Evolutionary conservation across 2,329 filamentous ascomycete species (phyloP).

Genomic region (Calonectria pauciramosa): DNA sequence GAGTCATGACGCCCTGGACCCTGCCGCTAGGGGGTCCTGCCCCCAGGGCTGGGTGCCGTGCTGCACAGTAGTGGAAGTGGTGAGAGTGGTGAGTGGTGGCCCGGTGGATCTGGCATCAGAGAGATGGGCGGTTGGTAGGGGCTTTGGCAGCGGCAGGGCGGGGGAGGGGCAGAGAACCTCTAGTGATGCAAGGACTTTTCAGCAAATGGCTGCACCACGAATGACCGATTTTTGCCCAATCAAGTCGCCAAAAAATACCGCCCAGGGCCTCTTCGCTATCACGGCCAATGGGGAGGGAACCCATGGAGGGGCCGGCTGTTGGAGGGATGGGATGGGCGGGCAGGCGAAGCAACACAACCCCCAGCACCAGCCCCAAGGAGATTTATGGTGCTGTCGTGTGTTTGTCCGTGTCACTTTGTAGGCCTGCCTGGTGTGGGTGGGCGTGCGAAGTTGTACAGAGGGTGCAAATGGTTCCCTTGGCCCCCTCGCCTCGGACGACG

Average conservation of each 20-base stretch:
- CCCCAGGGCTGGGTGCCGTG: conserved; percentile 12
- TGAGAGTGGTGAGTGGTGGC: conserved; percentile 23
- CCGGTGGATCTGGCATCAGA: conserved; percentile 22
- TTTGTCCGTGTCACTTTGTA: not conserved
- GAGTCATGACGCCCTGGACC: conserved; percentile 19
- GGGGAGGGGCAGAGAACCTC: conserved; percentile 28
- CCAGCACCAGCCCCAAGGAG: conserved; percentile 16
- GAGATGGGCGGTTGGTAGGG: conserved; percentile 15
- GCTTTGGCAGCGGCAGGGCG: conserved; percentile 21
- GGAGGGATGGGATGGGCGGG: conserved; percentile 17
- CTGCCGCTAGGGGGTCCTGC: conserved; percentile 14
- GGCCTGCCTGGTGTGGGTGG: conserved; percentile 3
- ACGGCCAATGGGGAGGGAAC: conserved; percentile 20
- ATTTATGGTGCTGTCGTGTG: conserved; percentile 25
- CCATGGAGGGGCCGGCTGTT: conserved; percentile 13
- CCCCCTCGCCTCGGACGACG: conserved; percentile 6
- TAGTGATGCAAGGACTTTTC: not conserved
- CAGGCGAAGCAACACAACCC: conserved; percentile 20
- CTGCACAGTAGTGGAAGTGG: conserved; percentile 19
- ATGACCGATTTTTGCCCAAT: conserved; percentile 28
- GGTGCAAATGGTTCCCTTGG: not conserved
- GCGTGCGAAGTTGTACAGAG: conserved; percentile 8
- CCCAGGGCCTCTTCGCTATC: conserved; percentile 19
- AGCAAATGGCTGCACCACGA: conserved; percentile 21
- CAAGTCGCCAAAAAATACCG: not conserved